Conservation (phyloP, 495 filamentous ascomycete species). For the Hypomontagnella monticulosa region DNA sequence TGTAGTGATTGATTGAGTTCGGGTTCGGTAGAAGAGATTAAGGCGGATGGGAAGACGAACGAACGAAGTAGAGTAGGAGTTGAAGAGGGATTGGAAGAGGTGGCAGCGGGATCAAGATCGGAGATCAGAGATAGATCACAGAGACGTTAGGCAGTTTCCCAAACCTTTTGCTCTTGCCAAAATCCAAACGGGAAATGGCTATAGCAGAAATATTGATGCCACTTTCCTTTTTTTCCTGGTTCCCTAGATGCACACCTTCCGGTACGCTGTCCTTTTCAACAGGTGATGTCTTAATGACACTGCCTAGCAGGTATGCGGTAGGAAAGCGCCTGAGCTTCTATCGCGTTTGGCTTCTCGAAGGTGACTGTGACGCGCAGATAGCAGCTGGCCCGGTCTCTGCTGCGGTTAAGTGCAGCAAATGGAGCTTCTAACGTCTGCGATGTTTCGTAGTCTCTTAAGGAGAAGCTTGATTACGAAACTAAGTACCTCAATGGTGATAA, state of each 20-base stretch:
- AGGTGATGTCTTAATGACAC: slow-evolving; percentile 2
- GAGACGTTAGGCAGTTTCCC: slow-evolving; percentile 40
- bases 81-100: slow-evolving; percentile 35
- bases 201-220: slow-evolving; percentile 24
- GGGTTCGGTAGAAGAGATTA: slow-evolving; percentile 19
- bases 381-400: neutral
- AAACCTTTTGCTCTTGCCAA: slow-evolving; percentile 48
- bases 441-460: slow-evolving; percentile 1
- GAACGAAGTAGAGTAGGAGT: slow-evolving; percentile 24
- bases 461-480: slow-evolving; percentile 8
- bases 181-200: slow-evolving; percentile 35
- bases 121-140: slow-evolving; percentile 6
- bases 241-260: slow-evolving; percentile 3
- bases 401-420: slow-evolving; percentile 19
- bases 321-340: neutral
- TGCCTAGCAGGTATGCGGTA: too few relatives aligned
- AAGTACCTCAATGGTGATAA: slow-evolving; percentile 5
- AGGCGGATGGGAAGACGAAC: neutral
- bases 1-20: slow-evolving; percentile 30
- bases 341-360: slow-evolving; percentile 6
- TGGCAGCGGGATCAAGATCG: slow-evolving; percentile 43
- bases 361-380: slow-evolving; percentile 1
- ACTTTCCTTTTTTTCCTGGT: slow-evolving; percentile 27
- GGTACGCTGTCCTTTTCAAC: slow-evolving; percentile 2
- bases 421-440: slow-evolving; percentile 2